Conservation (phyloP, 1,284 basidiomycete species). For the Amylostereum areolatum region DNA sequence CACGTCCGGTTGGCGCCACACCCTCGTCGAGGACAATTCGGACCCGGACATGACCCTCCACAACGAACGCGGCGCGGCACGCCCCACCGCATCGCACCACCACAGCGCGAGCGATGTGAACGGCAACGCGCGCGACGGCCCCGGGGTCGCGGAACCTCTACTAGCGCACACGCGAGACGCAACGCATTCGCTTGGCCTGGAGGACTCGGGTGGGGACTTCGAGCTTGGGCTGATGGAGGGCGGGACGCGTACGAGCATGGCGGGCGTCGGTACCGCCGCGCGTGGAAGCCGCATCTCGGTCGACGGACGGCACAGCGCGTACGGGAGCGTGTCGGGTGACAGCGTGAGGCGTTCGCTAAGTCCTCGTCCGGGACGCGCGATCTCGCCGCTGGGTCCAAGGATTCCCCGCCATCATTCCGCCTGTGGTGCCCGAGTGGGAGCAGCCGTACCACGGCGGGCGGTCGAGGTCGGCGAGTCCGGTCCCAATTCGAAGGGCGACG, state of each 20-base stretch:
- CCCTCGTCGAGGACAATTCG: slow-evolving; percentile 17
- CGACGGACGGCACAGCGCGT: neutral
- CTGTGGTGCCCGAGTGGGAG: too few species aligned
- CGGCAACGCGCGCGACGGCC: slow-evolving; percentile 18
- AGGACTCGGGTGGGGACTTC: slow-evolving; percentile 14
- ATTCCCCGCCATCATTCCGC: too few species aligned
- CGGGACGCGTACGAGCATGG: slow-evolving; percentile 17
- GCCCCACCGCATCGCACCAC: slow-evolving; percentile 7
- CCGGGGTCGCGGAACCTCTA: slow-evolving; percentile 24
- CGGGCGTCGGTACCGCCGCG: slow-evolving; percentile 16
- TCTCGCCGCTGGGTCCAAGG: too few species aligned
- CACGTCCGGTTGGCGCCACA: slow-evolving; percentile 19
- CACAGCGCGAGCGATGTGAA: slow-evolving; percentile 12
- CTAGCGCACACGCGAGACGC: slow-evolving; percentile 24
- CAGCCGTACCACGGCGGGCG: too few species aligned
- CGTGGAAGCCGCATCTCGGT: slow-evolving; percentile 7
- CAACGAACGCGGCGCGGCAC: slow-evolving; percentile 4
- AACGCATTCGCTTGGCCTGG: slow-evolving; percentile 9
- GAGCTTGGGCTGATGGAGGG: slow-evolving; percentile 15
- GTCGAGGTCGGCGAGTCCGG: too few species aligned
- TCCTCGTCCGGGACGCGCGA: too few species aligned
- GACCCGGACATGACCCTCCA: slow-evolving; percentile 8
- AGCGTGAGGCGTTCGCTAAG: too few species aligned
- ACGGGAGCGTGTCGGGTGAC: too few species aligned
- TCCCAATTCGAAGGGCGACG: too few species aligned